These are phyloP conservation scores for Arthrobotrys megalospora DNA, from an alignment of 2,329 filamentous ascomycete species.

Conservation along the genomic window DNA sequence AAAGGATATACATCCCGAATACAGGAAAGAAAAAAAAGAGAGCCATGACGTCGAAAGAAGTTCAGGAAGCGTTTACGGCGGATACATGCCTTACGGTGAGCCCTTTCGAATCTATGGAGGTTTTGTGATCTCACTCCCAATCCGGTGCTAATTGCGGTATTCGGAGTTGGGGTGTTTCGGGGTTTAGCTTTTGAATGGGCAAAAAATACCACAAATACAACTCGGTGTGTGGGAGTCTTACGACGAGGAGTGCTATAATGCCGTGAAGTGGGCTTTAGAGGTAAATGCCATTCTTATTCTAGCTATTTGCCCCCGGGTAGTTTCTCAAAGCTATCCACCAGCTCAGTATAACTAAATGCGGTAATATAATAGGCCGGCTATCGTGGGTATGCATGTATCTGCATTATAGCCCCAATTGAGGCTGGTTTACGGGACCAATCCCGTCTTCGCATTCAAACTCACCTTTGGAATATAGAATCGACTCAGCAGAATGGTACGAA, in stretches of 20 bases:
- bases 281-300: conserved; percentile 71
- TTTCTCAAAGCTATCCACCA: conserved; percentile 68
- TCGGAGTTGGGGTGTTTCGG: background rate
- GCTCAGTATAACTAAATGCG: background rate
- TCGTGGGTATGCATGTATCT: conserved; percentile 43
- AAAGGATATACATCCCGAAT: conserved; percentile 9
- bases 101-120: background rate
- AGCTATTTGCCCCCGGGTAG: too few species aligned
- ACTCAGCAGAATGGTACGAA: conserved; percentile 77
- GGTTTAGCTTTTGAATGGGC: conserved; percentile 75
- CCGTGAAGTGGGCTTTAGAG: conserved; percentile 74
- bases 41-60: conserved; percentile 40
- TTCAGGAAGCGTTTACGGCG: conserved; percentile 48
- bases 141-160: conserved; percentile 1
- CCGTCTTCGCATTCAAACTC: too few species aligned
- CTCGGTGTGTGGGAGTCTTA: conserved; percentile 82
- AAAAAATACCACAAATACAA: conserved; percentile 79
- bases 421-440: background rate
- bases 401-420: background rate
- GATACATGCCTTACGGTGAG: conserved; percentile 43
- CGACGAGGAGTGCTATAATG: conserved; percentile 73
- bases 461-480: conserved; percentile 67
- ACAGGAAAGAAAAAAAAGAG: background rate
- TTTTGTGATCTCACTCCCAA: background rate
- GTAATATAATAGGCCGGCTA: conserved; percentile 58